Evolutionary conservation across 768 basidiomycete species (phyloP), one percentile per base, ranked within the genome.

Genomic region (Amanita polypyramis): DNA sequence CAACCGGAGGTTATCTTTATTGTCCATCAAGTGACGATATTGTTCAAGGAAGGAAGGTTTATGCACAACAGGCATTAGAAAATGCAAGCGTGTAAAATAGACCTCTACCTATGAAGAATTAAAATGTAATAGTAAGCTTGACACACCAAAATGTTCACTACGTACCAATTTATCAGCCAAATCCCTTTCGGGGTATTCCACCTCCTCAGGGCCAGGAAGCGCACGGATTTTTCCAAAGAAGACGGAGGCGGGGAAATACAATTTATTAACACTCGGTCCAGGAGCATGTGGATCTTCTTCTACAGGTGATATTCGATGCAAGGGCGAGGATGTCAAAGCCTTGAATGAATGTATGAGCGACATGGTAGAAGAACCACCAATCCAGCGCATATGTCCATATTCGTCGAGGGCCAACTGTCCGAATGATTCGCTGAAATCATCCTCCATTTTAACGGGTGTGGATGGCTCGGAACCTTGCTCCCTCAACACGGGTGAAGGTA

Each of bases 351-450:
- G 88, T 41, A 92, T 89, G 55, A 92, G 75, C 5, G 89, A 87
- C 89, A 92, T 90, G 17, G 88, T 88, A 12, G 88, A 91, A 4
- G 90, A 91, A 45, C 88, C 85, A 35, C 89, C 89, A 56, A 92
- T 91, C 89, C 89, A 92, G 51, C 88, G 79, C 76, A 87, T 80
- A 63, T 90, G 87, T 27, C 89, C 89, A 54, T 90, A 84, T 60
- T 91, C 90, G 56, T 92, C 89, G 34, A 92, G 72, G 21, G 90
- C 87, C 45, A 92, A 76, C 61, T 91, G 88, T 15, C 88, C 90
- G 58, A 92, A 83, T 12, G 85, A 82, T 61, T 91, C 88, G 58
- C 77, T 80, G 56, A 91, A 75, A 65, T 89, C 88, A 15, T 87
- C 85, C 58, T 80, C 79, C 30, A 72, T 62, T 59, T 78, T 80